These are phyloP conservation scores for Trametes punicea DNA, from an alignment of 768 basidiomycete species.

Conservation along the genomic window DNA sequence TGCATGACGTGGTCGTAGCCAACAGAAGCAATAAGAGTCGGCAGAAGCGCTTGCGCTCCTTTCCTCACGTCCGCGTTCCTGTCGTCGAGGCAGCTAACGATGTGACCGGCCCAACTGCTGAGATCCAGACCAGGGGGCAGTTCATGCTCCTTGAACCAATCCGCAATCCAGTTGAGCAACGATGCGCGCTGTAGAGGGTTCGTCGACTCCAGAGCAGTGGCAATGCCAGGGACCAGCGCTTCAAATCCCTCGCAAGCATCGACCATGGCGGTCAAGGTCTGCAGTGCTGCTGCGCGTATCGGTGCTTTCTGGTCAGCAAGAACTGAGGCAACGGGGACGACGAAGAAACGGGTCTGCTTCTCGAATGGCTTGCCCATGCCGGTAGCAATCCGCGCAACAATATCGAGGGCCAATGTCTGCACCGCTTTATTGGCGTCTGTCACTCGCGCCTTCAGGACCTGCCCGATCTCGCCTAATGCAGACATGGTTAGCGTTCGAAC, in stretches of 20 bases:
- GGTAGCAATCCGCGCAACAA: slow-evolving; percentile 82
- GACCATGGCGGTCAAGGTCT: slow-evolving; percentile 79
- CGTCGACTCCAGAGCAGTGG: slow-evolving; percentile 74
- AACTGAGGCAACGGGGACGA: slow-evolving; percentile 73
- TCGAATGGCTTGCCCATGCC: slow-evolving; percentile 98
- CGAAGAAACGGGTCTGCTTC: slow-evolving; percentile 77
- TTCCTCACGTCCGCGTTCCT: slow-evolving; percentile 90
- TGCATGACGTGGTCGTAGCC: slow-evolving; percentile 87
- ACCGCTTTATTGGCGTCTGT: slow-evolving; percentile 94
- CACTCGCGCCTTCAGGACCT: slow-evolving; percentile 83
- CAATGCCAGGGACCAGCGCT: slow-evolving; percentile 71
- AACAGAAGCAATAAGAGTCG: slow-evolving; percentile 64
- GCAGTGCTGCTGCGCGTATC: slow-evolving; percentile 73
- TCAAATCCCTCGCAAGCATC: slow-evolving; percentile 84
- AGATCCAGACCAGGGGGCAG: slow-evolving; percentile 61
- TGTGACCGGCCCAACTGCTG: slow-evolving; percentile 55
- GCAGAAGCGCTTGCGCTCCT: slow-evolving; percentile 79
- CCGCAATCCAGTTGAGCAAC: slow-evolving; percentile 74
- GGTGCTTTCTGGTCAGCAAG: slow-evolving; percentile 92
- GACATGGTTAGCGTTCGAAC: slow-evolving; percentile 6
- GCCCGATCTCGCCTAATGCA: slow-evolving; percentile 78
- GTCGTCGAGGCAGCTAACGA: slow-evolving; percentile 85
- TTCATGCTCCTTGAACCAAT: slow-evolving; percentile 70
- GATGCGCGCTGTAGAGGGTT: slow-evolving; percentile 88
- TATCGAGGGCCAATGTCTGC: slow-evolving; percentile 84